These are phyloP conservation scores for Epichloe sylvatica DNA, from an alignment of 2,329 filamentous ascomycete species.

Conservation along the genomic window DNA sequence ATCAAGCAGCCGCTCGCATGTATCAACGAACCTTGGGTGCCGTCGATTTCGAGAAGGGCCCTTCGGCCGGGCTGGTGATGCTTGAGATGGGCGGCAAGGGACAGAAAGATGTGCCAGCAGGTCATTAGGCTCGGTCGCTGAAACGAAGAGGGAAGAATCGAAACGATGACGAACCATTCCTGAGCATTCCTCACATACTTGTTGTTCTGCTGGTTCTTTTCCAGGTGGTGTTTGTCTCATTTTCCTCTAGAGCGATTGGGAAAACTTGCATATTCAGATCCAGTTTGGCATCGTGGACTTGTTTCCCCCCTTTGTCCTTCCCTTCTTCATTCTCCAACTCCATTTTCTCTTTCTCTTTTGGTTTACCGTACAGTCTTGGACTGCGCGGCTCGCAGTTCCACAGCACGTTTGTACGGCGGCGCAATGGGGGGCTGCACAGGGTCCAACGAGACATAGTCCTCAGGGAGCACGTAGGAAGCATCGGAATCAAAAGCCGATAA, in stretches of 20 bases:
- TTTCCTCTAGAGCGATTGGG: background rate
- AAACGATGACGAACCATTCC: background rate
- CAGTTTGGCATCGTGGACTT: background rate
- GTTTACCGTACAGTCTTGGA: constrained; percentile 12
- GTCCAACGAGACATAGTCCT: constrained; percentile 74
- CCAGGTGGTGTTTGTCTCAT: background rate
- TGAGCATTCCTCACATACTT: background rate
- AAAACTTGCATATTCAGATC: background rate
- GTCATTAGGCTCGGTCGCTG: constrained; percentile 12
- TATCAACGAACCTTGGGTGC: constrained; percentile 35
- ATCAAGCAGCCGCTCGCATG: constrained; percentile 25
- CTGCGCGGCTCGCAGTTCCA: constrained; percentile 49
- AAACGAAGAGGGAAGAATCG: background rate
- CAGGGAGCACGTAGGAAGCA: constrained; percentile 80
- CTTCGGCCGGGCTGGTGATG: constrained; percentile 25
- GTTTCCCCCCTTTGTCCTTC: background rate
- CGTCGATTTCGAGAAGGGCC: constrained; percentile 28
- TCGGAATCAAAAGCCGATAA: constrained; percentile 90
- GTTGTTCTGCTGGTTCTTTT: background rate
- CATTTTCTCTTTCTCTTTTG: background rate
- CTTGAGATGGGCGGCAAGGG: constrained; percentile 27
- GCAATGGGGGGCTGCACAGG: constrained; percentile 96
- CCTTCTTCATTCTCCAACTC: background rate
- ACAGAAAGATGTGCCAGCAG: constrained; percentile 20
- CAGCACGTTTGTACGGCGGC: constrained; percentile 80